Base-by-base conservation (phyloP, 179 eudicot species). In the Camellia oleifera region DNA sequence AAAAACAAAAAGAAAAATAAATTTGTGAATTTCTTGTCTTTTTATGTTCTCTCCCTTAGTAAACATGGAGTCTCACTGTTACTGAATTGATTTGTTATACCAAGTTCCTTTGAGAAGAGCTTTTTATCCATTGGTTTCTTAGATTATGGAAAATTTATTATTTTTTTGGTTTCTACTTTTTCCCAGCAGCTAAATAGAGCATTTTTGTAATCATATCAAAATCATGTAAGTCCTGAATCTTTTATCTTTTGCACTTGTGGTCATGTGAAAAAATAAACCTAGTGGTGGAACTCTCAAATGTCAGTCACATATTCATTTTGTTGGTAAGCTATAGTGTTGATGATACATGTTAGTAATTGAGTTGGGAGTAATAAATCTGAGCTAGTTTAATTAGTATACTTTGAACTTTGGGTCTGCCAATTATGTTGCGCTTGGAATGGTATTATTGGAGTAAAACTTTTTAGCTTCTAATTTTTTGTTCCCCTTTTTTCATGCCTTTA, bases 401-500 rank as follows among this genome's bases (percentile, higher is more conserved):
- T 67, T 58, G 44, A 71, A 57, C 69, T 45, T 45, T 18, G 15
- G 57, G 56, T 60, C 68, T 5, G 66, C 14, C 18, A 56, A 13
- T 68, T 57, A 12, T 57, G 14, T n/a, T 11, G 56, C 44, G 45
- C 14, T 66, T 69, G 80, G 72, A 67, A 67, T 54, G 32, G 40
- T 18, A 3, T 20, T 12, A 58, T 70, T 12, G 17, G 56, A 7
- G 26, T 9, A 17, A 26, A 44, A 69, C 3, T 14, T 45, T 45
- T 60, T 46, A 12, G 5, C 48, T 17, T 46, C 81, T 71, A 48
- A 71, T 20, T 26, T 60, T 15, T 26, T 58, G 4, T 26, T 46
- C 10, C 32, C 46, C 48, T 79, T 58, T 46, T 56, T 45, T 1
- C 17, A 4, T 69, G 79, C 10, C 42, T 23, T 72, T 64, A 92